phyloP scores from a whole-genome alignment of 306 rosid genomes.

The Pterocarpus santalinus region DNA sequence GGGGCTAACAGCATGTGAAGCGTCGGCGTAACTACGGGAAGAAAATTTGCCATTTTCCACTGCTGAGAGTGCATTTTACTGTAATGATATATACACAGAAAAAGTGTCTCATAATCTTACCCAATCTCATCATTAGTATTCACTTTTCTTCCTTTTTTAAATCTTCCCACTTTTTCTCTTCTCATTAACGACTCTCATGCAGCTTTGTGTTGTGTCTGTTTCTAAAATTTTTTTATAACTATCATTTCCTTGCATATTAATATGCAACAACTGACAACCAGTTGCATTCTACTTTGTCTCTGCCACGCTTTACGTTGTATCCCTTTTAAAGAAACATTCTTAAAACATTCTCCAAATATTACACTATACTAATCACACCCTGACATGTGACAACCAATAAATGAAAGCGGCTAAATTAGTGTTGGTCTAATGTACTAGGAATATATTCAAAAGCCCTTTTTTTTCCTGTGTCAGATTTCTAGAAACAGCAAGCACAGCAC shows the following conservation, averaged over 20 bases:
- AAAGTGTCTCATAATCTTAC: background rate
- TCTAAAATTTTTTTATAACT: background rate
- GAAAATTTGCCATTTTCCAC: background rate
- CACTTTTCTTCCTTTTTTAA: background rate
- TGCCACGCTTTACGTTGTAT: background rate
- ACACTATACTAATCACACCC: background rate
- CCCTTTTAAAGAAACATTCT: background rate
- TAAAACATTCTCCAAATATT: conserved; percentile 1
- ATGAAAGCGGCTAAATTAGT: background rate
- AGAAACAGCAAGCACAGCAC: conserved; percentile 14
- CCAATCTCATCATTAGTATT: background rate
- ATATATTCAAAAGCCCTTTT: background rate
- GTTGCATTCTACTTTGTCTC: background rate
- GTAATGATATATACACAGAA: background rate
- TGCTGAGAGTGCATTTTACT: background rate
- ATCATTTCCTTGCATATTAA: no score
- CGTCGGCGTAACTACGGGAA: background rate
- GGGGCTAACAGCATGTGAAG: conserved; percentile 7
- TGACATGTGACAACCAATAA: background rate
- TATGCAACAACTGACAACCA: background rate
- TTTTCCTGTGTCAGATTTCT: background rate
- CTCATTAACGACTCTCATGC: conserved; percentile 1
- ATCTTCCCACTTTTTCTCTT: background rate
- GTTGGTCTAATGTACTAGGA: background rate
- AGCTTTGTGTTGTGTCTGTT: background rate